These are phyloP conservation scores for Takakia lepidozioides DNA, from an alignment of 225 moss, liverwort and hornwort species.

Conservation along the genomic window DNA sequence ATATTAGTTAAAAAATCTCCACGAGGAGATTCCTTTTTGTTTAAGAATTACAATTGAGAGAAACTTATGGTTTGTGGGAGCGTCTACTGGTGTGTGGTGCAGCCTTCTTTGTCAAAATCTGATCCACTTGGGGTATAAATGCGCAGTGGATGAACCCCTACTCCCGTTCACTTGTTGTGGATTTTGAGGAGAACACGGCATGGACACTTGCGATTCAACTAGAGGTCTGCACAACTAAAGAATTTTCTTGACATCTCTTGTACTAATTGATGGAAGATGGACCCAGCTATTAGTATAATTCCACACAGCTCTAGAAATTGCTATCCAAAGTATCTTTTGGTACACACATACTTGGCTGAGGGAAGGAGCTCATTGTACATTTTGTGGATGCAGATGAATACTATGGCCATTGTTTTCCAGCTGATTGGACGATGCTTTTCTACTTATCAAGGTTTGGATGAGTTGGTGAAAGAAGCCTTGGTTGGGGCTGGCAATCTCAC, in stretches of 20 bases:
- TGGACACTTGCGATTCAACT: constrained; percentile 59
- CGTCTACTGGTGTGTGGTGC: too few relatives aligned
- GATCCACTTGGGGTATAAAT: background rate
- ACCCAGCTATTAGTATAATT: too few relatives aligned
- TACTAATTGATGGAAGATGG: too few relatives aligned
- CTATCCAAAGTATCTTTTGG: too few relatives aligned
- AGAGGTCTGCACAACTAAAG: constrained; percentile 39
- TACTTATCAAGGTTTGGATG: too few relatives aligned
- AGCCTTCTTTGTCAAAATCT: background rate
- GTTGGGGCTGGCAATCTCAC: too few relatives aligned
- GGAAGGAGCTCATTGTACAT: too few relatives aligned
- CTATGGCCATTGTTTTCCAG: constrained; percentile 27
- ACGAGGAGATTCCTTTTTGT: background rate
- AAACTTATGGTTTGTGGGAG: background rate
- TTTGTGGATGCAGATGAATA: constrained; percentile 62
- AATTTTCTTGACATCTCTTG: too few relatives aligned
- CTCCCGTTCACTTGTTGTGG: background rate
- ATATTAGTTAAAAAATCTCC: background rate
- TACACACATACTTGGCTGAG: too few relatives aligned
- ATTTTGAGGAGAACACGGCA: constrained; percentile 26
- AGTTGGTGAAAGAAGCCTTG: too few relatives aligned
- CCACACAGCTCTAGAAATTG: too few relatives aligned
- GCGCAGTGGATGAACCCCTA: constrained; percentile 54
- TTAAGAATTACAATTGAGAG: background rate
- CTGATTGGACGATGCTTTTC: too few relatives aligned